These are phyloP conservation scores for Eucalyptus erythrocorys DNA, from an alignment of 345 rosid species.

Conservation along the genomic window DNA sequence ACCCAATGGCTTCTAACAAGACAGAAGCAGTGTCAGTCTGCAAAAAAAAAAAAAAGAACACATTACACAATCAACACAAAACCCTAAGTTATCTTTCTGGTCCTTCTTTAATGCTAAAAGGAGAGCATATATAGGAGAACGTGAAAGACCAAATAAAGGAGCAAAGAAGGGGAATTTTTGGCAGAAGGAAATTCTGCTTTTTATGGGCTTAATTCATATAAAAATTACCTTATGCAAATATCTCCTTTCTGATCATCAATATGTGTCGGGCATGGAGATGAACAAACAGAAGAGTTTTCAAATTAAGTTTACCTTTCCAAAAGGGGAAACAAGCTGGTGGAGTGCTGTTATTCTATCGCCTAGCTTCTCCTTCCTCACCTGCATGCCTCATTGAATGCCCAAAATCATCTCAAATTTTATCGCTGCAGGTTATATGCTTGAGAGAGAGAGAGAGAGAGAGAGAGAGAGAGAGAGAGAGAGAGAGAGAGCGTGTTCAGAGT, in stretches of 20 bases:
- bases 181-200: background rate
- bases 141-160: background rate
- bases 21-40: conserved; percentile 99
- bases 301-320: conserved; percentile 60
- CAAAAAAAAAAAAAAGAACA: conserved; percentile 26
- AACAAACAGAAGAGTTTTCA: background rate
- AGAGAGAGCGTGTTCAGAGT: background rate
- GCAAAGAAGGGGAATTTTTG: background rate
- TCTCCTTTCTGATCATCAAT: background rate
- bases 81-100: conserved; percentile 6
- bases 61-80: conserved; percentile 1
- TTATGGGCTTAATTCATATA: background rate
- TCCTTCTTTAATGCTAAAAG: conserved; percentile 1
- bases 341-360: conserved; percentile 88
- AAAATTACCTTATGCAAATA: background rate
- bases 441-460: conserved; percentile 6
- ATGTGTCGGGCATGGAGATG: background rate
- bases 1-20: conserved; percentile 96
- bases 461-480: background rate
- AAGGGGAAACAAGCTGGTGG: conserved; percentile 97
- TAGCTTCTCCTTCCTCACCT: conserved; percentile 91
- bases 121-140: background rate
- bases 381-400: background rate
- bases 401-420: background rate
- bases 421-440: conserved; percentile 9